phyloP scores from a whole-genome alignment of 768 basidiomycete genomes.

The Russula griseocarnosa region DNA sequence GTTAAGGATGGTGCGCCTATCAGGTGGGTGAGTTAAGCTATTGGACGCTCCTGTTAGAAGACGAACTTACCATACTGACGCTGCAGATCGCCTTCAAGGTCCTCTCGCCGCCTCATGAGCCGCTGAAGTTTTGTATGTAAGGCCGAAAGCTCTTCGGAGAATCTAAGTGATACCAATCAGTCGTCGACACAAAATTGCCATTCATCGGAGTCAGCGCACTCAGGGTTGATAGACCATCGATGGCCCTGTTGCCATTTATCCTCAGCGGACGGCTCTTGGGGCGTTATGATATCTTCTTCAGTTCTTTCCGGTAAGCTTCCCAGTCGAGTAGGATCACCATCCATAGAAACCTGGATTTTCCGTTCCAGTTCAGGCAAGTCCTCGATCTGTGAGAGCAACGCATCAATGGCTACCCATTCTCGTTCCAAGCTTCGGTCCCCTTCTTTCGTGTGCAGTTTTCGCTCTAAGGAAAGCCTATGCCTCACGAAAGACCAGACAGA shows the following conservation, averaged over 20 bases:
- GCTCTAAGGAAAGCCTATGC: slow-evolving; percentile 53
- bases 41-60: background rate
- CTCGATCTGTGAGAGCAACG: slow-evolving; percentile 50
- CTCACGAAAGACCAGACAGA: slow-evolving; percentile 53
- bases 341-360: slow-evolving; percentile 48
- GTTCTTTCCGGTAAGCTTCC: slow-evolving; percentile 25
- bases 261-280: slow-evolving; percentile 22
- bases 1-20: slow-evolving; percentile 70
- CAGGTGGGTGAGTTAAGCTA: slow-evolving; percentile 3
- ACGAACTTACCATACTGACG: slow-evolving; percentile 46
- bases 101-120: slow-evolving; percentile 45
- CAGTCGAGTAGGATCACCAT: slow-evolving; percentile 25
- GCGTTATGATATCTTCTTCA: slow-evolving; percentile 28
- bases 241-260: slow-evolving; percentile 35
- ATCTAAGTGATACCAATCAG: slow-evolving; percentile 41
- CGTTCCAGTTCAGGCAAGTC: slow-evolving; percentile 50
- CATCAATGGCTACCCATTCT: slow-evolving; percentile 58
- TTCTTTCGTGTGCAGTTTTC: slow-evolving; percentile 44
- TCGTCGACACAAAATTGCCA: background rate
- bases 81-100: slow-evolving; percentile 55
- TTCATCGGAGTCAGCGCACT: slow-evolving; percentile 41
- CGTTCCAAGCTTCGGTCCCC: slow-evolving; percentile 25
- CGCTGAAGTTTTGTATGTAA: slow-evolving; percentile 49
- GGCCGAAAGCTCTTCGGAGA: slow-evolving; percentile 48
- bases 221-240: slow-evolving; percentile 63